Evolutionary conservation across 2,329 filamentous ascomycete species (phyloP).

Genomic region (Dactylonectria estremocensis): DNA sequence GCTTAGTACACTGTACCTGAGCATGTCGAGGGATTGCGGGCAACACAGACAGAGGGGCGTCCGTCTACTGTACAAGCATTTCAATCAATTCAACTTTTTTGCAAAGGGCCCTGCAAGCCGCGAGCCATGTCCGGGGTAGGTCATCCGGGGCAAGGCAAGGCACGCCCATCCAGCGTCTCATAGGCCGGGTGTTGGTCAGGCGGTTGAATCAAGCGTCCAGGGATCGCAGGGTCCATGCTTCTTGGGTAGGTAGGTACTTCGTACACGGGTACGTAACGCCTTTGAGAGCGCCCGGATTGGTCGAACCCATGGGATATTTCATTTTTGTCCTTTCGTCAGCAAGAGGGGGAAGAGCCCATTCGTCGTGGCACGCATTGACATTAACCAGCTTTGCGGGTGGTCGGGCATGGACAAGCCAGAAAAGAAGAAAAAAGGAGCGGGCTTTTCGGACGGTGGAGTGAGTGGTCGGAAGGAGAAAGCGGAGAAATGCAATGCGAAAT

Average conservation of each 20-base stretch:
- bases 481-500: neutral
- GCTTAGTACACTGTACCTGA: too few relatives aligned
- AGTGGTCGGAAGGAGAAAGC: too few relatives aligned
- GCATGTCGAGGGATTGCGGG: too few relatives aligned
- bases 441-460: neutral
- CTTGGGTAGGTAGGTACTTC: neutral
- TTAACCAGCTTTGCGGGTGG: too few relatives aligned
- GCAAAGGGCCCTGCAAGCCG: constrained; percentile 22
- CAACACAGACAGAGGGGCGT: too few relatives aligned
- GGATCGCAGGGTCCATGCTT: constrained; percentile 15
- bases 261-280: too few relatives aligned
- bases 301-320: too few relatives aligned
- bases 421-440: constrained; percentile 10
- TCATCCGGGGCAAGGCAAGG: constrained; percentile 33
- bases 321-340: too few relatives aligned
- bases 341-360: neutral
- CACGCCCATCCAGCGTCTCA: constrained; percentile 32
- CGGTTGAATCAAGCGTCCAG: constrained; percentile 48
- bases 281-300: too few relatives aligned
- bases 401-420: constrained; percentile 36
- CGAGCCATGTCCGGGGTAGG: constrained; percentile 43
- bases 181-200: constrained; percentile 45
- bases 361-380: constrained; percentile 1
- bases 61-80: too few relatives aligned
- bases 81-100: neutral